Percentiles rank a stretch among this genome's conserved stretches.
Conservation (phyloP, 1,139 yeast species). For the Magnusiomyces suaveolens region DNA sequence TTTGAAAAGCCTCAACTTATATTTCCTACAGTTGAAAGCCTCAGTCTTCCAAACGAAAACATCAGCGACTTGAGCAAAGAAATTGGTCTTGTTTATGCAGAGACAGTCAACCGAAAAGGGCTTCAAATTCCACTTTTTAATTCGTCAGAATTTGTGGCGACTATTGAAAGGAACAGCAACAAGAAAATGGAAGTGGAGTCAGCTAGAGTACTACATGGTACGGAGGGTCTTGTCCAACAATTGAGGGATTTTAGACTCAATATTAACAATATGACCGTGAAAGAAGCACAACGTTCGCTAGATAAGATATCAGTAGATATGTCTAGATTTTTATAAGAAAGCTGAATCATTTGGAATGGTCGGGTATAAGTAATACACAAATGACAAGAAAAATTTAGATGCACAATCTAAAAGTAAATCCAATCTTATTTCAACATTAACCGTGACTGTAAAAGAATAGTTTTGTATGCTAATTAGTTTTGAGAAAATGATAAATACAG, state of each 20-base stretch:
- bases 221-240: too few species aligned
- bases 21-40: too few species aligned
- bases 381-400: too few species aligned
- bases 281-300: not conserved
- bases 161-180: slow-evolving; percentile 15
- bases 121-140: slow-evolving; percentile 4
- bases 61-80: slow-evolving; percentile 5
- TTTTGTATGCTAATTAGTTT: too few species aligned
- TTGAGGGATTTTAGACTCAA: not conserved
- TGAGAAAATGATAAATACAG: too few species aligned
- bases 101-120: not conserved
- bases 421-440: too few species aligned
- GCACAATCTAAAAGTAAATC: too few species aligned
- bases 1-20: too few species aligned
- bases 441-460: too few species aligned
- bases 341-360: too few species aligned
- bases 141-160: slow-evolving; percentile 4
- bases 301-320: slow-evolving; percentile 6
- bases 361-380: too few species aligned
- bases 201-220: not conserved
- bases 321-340: slow-evolving; percentile 10
- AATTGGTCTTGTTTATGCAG: slow-evolving; percentile 5
- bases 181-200: slow-evolving; percentile 10
- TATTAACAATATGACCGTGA: not conserved
- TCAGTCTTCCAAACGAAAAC: too few species aligned